Evolutionary conservation across 139 green algal species (phyloP).

Genomic region (Volvox africanus): DNA sequence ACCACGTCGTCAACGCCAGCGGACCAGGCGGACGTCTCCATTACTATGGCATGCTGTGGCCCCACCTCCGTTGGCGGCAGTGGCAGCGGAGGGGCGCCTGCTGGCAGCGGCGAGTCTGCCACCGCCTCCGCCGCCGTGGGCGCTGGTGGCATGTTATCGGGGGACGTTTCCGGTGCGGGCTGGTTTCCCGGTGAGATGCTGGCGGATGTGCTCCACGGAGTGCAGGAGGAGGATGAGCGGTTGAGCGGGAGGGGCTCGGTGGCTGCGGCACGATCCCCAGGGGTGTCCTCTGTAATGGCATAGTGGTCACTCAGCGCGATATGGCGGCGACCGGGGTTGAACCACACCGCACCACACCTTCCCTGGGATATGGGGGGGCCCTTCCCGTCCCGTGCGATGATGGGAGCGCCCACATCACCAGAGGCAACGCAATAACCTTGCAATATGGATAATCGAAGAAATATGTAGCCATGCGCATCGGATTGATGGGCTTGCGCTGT

Average conservation of each 20-base stretch:
- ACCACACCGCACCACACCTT: too few relatives aligned
- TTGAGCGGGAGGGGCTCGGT: neutral
- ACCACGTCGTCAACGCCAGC: neutral
- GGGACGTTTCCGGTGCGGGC: neutral
- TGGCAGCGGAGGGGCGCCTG: neutral
- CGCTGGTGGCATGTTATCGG: neutral
- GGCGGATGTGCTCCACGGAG: neutral
- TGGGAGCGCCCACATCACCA: too few relatives aligned
- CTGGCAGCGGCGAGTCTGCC: neutral
- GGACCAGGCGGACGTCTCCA: neutral
- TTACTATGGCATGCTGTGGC: neutral
- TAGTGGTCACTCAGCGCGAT: neutral
- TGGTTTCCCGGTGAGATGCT: slow-evolving; percentile 33
- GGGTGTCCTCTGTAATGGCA: neutral
- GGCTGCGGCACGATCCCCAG: neutral
- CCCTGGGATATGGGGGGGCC: too few relatives aligned
- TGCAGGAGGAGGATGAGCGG: slow-evolving; percentile 34
- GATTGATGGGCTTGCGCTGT: too few relatives aligned
- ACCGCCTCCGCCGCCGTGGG: neutral
- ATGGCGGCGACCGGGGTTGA: too few relatives aligned
- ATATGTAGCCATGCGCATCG: too few relatives aligned
- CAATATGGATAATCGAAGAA: too few relatives aligned
- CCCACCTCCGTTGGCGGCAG: neutral
- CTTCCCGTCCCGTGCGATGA: too few relatives aligned
- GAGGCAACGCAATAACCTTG: too few relatives aligned